phyloP scores from a whole-genome alignment of 2,329 filamentous ascomycete genomes.

The Stemphylium lycopersici region DNA sequence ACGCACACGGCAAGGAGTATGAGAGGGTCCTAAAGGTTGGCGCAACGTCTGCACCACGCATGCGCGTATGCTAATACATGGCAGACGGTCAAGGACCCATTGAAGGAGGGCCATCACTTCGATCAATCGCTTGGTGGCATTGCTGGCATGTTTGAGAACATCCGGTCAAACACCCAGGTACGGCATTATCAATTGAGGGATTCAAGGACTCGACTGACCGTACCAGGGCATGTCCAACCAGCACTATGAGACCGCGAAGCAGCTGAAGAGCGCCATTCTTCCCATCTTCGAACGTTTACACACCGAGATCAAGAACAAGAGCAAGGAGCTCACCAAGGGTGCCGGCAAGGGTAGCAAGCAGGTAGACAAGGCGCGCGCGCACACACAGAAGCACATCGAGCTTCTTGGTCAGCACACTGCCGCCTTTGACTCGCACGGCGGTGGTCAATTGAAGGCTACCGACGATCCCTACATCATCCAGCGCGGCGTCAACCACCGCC shows the following conservation, averaged over 20 bases:
- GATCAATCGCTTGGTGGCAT: constrained; percentile 87
- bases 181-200: not conserved
- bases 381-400: constrained; percentile 95
- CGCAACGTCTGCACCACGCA: not conserved
- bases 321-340: constrained; percentile 83
- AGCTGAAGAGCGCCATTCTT: constrained; percentile 81
- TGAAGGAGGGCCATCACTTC: constrained; percentile 92
- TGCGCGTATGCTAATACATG: constrained; percentile 12
- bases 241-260: constrained; percentile 90
- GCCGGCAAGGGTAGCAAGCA: constrained; percentile 85
- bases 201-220: not conserved
- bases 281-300: constrained; percentile 90
- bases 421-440: constrained; percentile 75
- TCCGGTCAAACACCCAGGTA: constrained; percentile 86
- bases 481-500: constrained; percentile 78
- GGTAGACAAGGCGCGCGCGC: constrained; percentile 84
- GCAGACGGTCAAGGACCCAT: constrained; percentile 80
- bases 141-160: constrained; percentile 90
- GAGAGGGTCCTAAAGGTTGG: constrained; percentile 87
- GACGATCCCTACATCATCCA: constrained; percentile 90
- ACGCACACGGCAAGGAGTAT: constrained; percentile 88
- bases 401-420: constrained; percentile 86
- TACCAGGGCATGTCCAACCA: constrained; percentile 79
- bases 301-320: constrained; percentile 95
- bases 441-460: constrained; percentile 66